Conservation (phyloP, 495 filamentous ascomycete species). For the Aspergillus biplanus region DNA sequence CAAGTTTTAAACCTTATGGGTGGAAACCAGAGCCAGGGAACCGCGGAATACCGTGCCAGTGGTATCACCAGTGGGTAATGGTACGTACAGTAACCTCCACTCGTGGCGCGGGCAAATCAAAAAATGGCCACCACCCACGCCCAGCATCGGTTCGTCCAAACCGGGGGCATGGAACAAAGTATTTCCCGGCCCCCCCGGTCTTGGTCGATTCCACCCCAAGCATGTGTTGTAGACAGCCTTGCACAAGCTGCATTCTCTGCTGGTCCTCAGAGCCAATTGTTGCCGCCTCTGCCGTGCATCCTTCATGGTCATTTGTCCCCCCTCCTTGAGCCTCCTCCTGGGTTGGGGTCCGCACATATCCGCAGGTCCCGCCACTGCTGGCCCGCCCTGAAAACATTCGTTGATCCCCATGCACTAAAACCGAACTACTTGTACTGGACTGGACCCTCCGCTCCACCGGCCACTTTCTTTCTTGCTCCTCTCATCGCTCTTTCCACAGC, state of each 20-base stretch:
- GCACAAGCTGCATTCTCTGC: background rate
- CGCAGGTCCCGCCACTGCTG: background rate
- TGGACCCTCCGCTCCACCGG: slow-evolving; percentile 15
- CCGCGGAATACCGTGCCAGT: no score
- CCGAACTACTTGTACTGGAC: background rate
- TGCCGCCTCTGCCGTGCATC: background rate
- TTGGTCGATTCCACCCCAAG: background rate
- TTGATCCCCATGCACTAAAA: slow-evolving; percentile 3
- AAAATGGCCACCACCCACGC: slow-evolving; percentile 23
- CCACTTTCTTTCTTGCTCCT: slow-evolving; percentile 8
- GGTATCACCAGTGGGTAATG: background rate
- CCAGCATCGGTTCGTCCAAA: slow-evolving; percentile 21
- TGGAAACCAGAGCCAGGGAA: no score
- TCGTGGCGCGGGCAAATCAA: slow-evolving; percentile 27
- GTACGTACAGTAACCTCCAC: slow-evolving; percentile 1
- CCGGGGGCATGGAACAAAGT: background rate
- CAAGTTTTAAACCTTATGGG: no score
- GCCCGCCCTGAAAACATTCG: background rate
- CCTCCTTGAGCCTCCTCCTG: slow-evolving; percentile 5
- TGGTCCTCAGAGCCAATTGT: background rate
- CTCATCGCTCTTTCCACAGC: slow-evolving; percentile 15
- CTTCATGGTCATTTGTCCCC: background rate
- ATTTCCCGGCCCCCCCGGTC: background rate
- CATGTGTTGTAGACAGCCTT: background rate
- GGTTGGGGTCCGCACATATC: slow-evolving; percentile 6